Conservation (phyloP, 2,329 filamentous ascomycete species). For the Fusarium sp. region DNA sequence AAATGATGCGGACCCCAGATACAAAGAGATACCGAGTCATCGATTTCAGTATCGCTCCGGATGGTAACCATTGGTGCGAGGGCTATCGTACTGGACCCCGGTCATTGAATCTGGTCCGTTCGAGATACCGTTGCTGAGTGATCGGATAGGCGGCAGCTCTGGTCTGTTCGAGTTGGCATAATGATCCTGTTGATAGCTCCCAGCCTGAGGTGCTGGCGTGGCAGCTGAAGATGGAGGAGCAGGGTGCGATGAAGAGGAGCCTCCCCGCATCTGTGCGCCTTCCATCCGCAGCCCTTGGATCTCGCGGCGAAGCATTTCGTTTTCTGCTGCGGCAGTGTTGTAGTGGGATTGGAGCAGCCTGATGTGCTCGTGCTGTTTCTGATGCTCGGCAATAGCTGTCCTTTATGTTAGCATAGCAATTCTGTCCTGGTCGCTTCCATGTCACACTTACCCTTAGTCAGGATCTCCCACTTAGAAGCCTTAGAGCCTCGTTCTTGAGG, state of each 20-base stretch:
- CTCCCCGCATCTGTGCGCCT: constrained; percentile 61
- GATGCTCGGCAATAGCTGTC: constrained; percentile 73
- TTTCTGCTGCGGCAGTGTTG: constrained; percentile 58
- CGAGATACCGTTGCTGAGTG: constrained; percentile 60
- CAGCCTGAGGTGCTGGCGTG: constrained; percentile 38
- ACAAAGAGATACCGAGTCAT: constrained; percentile 3
- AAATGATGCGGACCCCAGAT: constrained; percentile 22
- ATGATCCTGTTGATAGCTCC: constrained; percentile 50
- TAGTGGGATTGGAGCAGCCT: constrained; percentile 62
- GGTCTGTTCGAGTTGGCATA: constrained; percentile 57
- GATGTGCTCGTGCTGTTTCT: constrained; percentile 65
- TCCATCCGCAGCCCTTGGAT: constrained; percentile 63
- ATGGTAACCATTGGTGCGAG: constrained; percentile 63
- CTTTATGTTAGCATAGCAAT: constrained; percentile 23
- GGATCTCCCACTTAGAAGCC: constrained; percentile 89
- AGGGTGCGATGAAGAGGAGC: constrained; percentile 48
- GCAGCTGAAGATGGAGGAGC: constrained; percentile 37
- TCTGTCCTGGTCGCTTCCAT: background rate
- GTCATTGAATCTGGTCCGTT: constrained; percentile 72
- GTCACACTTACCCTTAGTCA: constrained; percentile 78
- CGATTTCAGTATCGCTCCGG: constrained; percentile 54
- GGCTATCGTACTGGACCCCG: constrained; percentile 72
- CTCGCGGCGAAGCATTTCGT: constrained; percentile 64
- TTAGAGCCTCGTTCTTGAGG: constrained; percentile 86
- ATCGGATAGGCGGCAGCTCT: constrained; percentile 70